Evolutionary conservation across 768 basidiomycete species (phyloP), one percentile per base, ranked within the genome.

Genomic region (Suillus paluster): DNA sequence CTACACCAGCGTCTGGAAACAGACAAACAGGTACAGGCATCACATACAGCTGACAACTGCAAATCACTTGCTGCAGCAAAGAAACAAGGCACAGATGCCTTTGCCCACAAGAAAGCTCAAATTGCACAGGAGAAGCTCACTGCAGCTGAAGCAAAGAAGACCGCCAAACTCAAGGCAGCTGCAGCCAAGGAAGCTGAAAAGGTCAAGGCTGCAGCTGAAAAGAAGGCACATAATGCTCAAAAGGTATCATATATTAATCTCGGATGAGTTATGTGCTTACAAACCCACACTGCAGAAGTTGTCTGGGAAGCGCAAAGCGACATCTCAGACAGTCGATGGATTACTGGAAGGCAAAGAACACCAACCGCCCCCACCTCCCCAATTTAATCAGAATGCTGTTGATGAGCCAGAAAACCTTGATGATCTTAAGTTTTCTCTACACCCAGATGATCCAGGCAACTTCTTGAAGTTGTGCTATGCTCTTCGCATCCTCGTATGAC

Each of bases 401-500:
- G 30, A 30, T 6, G 30, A 30, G 34, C 7, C 7, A 30, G 36
- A 38, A 38, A 36, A 10, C 10, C 46, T 59, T 38, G 25, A 42
- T 30, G 49, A 61, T 21, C 25, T 36, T 23, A 14, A 55, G n/a
- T 39, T 58, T 5, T 48, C 60, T 39, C 57, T 67, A 1, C 63
- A 66, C 34, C 64, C 66, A 1, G 59, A 64, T 25, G 67, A 72
- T 54, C 61, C 67, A 4, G 23, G 8, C 21, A 66, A 71, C 50
- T 70, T 73, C 39, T 57, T 68, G 12, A 72, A 70, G 55, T 55
- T 73, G 1, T 69, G 41, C 5, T 36, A 30, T 1, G 65, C 68
- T 2, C 39, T 73, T 5, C 58, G 53, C 5, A 58, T 71, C 2
- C 59, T 72, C n/a, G 49, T 66, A 17, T 17, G 27, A 4, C 39